Base-by-base conservation (phyloP, 116 monocot genomes). In the Trichopus zeylanicus region DNA sequence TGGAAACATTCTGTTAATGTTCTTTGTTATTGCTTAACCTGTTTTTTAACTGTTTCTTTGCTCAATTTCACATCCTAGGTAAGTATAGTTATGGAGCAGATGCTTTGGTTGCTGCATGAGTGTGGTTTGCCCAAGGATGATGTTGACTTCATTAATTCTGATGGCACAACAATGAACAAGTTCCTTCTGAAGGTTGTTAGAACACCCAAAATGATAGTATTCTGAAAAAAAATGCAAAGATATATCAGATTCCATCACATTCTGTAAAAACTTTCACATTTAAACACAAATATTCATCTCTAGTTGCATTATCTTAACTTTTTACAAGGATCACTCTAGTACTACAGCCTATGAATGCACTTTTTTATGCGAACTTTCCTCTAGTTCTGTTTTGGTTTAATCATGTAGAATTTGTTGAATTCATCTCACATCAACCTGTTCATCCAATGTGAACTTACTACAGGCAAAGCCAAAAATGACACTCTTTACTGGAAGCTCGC, bases 51-150 rank as follows among this genome's bases (percentile, higher is more conserved):
- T 48, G 48, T 48, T 9, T 51, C 51, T 51, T 26, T 25, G 26
- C n/a, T 31, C 13, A 18, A 31, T 18, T n/a, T 54, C 47, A 13
- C 68, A 11, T 57, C 42, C 56, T 49, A 93, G 93, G 93, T 93
- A 67, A 87, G 95, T 73, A 82, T 97, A 68, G 95, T 97, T 46
- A 97, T 97, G 95, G 95, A 97, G 59, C 95, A 97, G 64, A 97
- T 97, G 90, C 81, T 97, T 53, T 77, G 84, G 3, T 63, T 97
- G 76, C 79, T 97, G 56, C 90, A 97, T 66, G 57, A 72, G 35
- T 97, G 95, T 70, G 95, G 91, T 38, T 54, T 97, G 46, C 90
- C 87, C 22, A 67, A 54, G 59, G 81, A 97, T 57, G 95, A 97
- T 75, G 75, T 75, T 56, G 84, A 95, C 52, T 87, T 90, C 68